Evolutionary conservation across 1,284 basidiomycete species (phyloP).

Genomic region (Phellinidium pouzarii): DNA sequence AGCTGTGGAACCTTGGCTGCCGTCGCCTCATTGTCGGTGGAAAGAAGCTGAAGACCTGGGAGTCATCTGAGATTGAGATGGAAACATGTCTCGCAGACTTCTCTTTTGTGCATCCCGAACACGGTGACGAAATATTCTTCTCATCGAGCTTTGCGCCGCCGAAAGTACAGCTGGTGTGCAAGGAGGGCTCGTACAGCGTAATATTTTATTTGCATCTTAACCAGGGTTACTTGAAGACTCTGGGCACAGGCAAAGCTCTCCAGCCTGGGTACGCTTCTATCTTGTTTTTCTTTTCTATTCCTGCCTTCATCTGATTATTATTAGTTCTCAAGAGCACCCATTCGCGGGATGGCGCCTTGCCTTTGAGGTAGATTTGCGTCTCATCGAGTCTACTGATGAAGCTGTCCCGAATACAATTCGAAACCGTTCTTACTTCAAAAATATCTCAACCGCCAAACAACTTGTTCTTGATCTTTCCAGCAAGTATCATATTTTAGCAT

Average conservation of each 20-base stretch:
- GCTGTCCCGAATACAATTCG: slow-evolving; percentile 11
- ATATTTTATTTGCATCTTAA: slow-evolving; percentile 17
- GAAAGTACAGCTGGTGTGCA: slow-evolving; percentile 13
- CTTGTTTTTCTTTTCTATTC: not conserved
- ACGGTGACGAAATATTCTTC: slow-evolving; percentile 12
- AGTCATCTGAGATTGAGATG: not conserved
- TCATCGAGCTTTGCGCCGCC: slow-evolving; percentile 7
- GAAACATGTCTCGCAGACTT: slow-evolving; percentile 14
- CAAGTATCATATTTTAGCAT: slow-evolving; percentile 20
- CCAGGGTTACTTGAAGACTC: slow-evolving; percentile 13
- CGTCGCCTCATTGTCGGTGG: not conserved
- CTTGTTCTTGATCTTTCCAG: slow-evolving; percentile 27
- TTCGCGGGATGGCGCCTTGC: slow-evolving; percentile 29
- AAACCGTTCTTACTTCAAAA: slow-evolving; percentile 21
- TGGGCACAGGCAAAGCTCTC: slow-evolving; percentile 11
- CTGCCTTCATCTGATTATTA: slow-evolving; percentile 19
- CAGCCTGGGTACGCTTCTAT: slow-evolving; percentile 11
- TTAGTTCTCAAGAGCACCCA: slow-evolving; percentile 18
- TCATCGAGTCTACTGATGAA: slow-evolving; percentile 21
- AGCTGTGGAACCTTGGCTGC: slow-evolving; percentile 18
- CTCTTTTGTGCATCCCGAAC: slow-evolving; percentile 4
- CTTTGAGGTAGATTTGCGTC: slow-evolving; percentile 29
- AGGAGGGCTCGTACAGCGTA: slow-evolving; percentile 7
- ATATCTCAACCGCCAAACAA: slow-evolving; percentile 25
- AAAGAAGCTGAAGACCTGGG: not conserved